phyloP scores from a whole-genome alignment of 495 filamentous ascomycete genomes.

The Aspergillus affinis region DNA sequence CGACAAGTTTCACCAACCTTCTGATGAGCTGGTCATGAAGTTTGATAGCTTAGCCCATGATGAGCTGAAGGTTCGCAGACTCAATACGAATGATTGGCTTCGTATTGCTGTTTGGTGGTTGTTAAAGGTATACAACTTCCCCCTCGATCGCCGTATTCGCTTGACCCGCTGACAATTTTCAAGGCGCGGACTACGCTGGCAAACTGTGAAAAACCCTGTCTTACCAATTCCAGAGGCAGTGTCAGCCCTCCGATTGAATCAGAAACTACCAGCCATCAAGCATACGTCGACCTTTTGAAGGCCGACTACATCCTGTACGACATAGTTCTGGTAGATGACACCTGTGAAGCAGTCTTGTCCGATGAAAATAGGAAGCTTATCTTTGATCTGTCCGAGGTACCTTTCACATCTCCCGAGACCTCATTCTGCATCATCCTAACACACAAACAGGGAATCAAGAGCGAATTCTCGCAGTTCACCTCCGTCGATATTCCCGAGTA shows the following conservation, averaged over 20 bases:
- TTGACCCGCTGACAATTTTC: neutral
- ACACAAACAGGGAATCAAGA: conserved; percentile 31
- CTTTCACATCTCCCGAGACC: neutral
- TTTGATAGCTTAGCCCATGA: conserved; percentile 27
- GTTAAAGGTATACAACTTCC: conserved; percentile 45
- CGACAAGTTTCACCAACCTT: conserved; percentile 30
- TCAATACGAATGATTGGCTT: conserved; percentile 39
- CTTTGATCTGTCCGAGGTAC: conserved; percentile 38
- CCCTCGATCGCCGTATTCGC: too few species aligned
- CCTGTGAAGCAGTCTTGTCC: conserved; percentile 24
- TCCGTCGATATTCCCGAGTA: conserved; percentile 30
- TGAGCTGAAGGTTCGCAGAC: conserved; percentile 26
- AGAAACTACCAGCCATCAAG: conserved; percentile 28
- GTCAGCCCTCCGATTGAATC: conserved; percentile 28
- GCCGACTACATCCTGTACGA: conserved; percentile 45
- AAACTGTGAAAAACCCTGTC: conserved; percentile 28
- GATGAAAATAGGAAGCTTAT: conserved; percentile 44
- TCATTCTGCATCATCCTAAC: neutral
- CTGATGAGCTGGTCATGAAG: conserved; percentile 21
- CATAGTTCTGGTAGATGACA: conserved; percentile 31
- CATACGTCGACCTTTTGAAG: conserved; percentile 44
- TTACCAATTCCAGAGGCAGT: conserved; percentile 25
- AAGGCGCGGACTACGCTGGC: conserved; percentile 28
- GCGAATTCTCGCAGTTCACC: conserved; percentile 35
- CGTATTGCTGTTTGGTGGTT: conserved; percentile 47